Conservation (phyloP, 2,329 filamentous ascomycete species). For the Sporothrix inflata region DNA sequence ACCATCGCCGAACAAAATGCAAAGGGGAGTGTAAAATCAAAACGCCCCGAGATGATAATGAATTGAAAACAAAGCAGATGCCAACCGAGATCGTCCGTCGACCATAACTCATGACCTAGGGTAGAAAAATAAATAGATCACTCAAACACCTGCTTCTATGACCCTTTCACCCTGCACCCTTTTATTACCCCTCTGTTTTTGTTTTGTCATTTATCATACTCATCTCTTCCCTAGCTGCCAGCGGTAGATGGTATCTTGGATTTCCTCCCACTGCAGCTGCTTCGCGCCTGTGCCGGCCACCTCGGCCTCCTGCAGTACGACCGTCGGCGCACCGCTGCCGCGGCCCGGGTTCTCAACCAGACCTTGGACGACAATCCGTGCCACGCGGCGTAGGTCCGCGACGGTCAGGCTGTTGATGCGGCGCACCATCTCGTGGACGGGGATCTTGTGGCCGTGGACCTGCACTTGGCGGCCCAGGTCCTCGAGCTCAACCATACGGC, state of each 20-base stretch:
- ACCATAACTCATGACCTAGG: background rate
- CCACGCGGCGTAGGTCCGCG: constrained; percentile 79
- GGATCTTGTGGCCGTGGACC: constrained; percentile 91
- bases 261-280: constrained; percentile 80
- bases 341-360: constrained; percentile 71
- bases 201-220: background rate
- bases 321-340: constrained; percentile 87
- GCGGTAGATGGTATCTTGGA: constrained; percentile 80
- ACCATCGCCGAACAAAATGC: constrained; percentile 9
- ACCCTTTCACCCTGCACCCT: background rate
- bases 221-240: constrained; percentile 75
- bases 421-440: constrained; percentile 89
- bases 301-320: constrained; percentile 91
- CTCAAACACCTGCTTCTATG: background rate
- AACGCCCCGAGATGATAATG: constrained; percentile 15
- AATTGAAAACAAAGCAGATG: background rate
- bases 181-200: background rate
- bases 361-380: constrained; percentile 76
- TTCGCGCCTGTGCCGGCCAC: constrained; percentile 69
- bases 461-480: constrained; percentile 94
- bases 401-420: constrained; percentile 83
- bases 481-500: constrained; percentile 95
- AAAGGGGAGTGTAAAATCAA: background rate
- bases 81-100: background rate
- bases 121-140: background rate